Conservation (phyloP, 2,329 filamentous ascomycete species). For the Aspergillus fischeri region DNA sequence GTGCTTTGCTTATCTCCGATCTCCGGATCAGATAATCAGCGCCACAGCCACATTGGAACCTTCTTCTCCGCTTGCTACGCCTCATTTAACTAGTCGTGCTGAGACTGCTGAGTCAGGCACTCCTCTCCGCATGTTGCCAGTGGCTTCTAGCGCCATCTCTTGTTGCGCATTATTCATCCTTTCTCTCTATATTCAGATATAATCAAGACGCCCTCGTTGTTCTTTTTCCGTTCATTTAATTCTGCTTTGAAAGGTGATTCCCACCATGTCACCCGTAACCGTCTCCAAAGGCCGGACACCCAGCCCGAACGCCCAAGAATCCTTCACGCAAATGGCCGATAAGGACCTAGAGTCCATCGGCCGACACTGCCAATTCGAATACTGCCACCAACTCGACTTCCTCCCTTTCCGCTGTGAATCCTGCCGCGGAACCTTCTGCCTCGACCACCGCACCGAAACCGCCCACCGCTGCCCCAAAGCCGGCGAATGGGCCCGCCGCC, state of each 20-base stretch:
- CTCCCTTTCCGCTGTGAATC: conserved; percentile 91
- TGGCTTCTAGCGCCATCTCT: conserved; percentile 13
- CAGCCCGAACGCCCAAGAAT: conserved; percentile 16
- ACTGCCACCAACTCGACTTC: conserved; percentile 94
- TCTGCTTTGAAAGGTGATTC: background rate
- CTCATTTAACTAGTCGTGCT: conserved; percentile 6
- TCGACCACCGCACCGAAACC: conserved; percentile 86
- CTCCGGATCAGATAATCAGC: conserved; percentile 14
- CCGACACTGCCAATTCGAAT: conserved; percentile 82
- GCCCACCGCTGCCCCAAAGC: conserved; percentile 65
- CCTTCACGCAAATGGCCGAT: conserved; percentile 46
- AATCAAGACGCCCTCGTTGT: background rate
- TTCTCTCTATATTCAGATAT: background rate
- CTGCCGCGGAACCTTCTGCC: conserved; percentile 79
- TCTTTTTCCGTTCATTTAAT: background rate
- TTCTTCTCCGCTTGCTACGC: background rate
- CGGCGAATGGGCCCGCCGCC: conserved; percentile 58
- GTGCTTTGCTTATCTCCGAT: conserved; percentile 12
- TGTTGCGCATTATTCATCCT: background rate
- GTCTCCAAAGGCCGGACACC: conserved; percentile 16
- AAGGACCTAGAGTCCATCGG: conserved; percentile 82
- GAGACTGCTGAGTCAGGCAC: conserved; percentile 3
- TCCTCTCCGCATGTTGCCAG: conserved; percentile 24
- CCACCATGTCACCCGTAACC: conserved; percentile 24
- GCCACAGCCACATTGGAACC: background rate